Percentiles rank a stretch among this genome's conserved stretches.
These are phyloP conservation scores for Ascocoryne sarcoides DNA, from an alignment of 2,329 filamentous ascomycete genomes.

Conservation along the genomic window DNA sequence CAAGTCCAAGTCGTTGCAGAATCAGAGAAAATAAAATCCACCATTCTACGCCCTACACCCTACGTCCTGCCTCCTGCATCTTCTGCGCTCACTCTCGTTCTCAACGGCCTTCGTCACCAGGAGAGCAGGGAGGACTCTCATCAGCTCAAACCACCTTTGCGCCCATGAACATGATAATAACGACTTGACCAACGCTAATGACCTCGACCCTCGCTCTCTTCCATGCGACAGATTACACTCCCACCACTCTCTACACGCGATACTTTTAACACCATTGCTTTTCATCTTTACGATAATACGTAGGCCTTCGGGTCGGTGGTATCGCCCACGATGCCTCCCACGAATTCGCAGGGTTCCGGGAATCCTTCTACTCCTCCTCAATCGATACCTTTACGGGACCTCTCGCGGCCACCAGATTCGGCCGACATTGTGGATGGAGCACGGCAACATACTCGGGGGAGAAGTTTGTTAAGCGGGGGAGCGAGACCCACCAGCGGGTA, in stretches of 20 bases:
- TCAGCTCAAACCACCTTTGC: neutral
- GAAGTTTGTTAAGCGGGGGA: slow-evolving; percentile 25
- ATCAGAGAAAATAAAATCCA: neutral
- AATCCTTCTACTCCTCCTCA: slow-evolving; percentile 40
- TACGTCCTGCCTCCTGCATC: too few relatives aligned
- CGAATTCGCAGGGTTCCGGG: slow-evolving; percentile 34
- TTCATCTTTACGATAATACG: slow-evolving; percentile 7
- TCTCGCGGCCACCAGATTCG: slow-evolving; percentile 33
- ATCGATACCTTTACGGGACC: slow-evolving; percentile 65
- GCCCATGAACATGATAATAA: slow-evolving; percentile 6
- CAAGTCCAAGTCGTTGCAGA: neutral
- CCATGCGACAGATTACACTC: neutral
- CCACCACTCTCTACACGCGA: neutral
- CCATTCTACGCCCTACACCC: too few relatives aligned
- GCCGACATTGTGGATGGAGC: slow-evolving; percentile 20
- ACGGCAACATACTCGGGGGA: slow-evolving; percentile 23
- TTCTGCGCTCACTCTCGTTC: too few relatives aligned
- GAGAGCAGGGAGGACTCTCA: neutral
- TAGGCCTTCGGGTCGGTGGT: slow-evolving; percentile 14
- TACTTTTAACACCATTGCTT: neutral
- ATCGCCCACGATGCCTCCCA: slow-evolving; percentile 37
- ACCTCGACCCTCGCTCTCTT: neutral
- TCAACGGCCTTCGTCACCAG: neutral
- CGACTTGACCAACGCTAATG: slow-evolving; percentile 11
- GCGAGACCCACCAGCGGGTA: slow-evolving; percentile 22